Evolutionary conservation across 495 filamentous ascomycete genomes (phyloP).

Genomic region (Podospora sp.): DNA sequence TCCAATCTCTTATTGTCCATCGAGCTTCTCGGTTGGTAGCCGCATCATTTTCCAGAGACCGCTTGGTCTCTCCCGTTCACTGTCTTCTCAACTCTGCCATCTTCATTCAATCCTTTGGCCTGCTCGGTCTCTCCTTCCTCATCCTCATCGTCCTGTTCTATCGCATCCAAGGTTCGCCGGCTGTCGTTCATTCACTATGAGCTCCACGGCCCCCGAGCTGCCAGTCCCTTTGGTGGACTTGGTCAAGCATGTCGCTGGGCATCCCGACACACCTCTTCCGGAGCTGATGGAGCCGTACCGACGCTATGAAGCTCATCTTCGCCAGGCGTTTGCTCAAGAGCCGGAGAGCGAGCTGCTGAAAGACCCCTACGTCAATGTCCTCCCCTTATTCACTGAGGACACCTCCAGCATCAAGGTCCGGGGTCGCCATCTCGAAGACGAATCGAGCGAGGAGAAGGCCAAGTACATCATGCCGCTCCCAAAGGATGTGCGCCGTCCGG

Average conservation of each 20-base stretch:
- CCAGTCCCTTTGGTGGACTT: slow-evolving; percentile 47
- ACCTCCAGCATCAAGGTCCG: slow-evolving; percentile 60
- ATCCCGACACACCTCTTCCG: slow-evolving; percentile 55
- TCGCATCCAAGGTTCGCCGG: neutral
- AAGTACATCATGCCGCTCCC: slow-evolving; percentile 72
- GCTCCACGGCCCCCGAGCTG: slow-evolving; percentile 41
- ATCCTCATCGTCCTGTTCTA: neutral
- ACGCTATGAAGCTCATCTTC: slow-evolving; percentile 65
- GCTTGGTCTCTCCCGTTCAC: neutral
- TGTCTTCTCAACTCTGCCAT: neutral
- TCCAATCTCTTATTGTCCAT: slow-evolving; percentile 1
- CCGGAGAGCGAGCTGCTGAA: slow-evolving; percentile 59
- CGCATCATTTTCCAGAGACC: neutral
- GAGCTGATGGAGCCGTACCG: slow-evolving; percentile 70
- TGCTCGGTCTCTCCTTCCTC: neutral
- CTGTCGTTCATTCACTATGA: slow-evolving; percentile 34
- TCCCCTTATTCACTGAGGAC: slow-evolving; percentile 67
- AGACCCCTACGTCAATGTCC: slow-evolving; percentile 64
- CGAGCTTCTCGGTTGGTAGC: no score
- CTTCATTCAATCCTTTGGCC: neutral
- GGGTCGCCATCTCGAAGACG: slow-evolving; percentile 62
- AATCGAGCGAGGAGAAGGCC: slow-evolving; percentile 60
- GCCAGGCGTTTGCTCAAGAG: slow-evolving; percentile 72
- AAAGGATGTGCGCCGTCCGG: slow-evolving; percentile 57
- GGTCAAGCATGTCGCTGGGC: slow-evolving; percentile 48